Evolutionary conservation across 139 green algal genomes (phyloP).

Genomic region (Closterium sp.): DNA sequence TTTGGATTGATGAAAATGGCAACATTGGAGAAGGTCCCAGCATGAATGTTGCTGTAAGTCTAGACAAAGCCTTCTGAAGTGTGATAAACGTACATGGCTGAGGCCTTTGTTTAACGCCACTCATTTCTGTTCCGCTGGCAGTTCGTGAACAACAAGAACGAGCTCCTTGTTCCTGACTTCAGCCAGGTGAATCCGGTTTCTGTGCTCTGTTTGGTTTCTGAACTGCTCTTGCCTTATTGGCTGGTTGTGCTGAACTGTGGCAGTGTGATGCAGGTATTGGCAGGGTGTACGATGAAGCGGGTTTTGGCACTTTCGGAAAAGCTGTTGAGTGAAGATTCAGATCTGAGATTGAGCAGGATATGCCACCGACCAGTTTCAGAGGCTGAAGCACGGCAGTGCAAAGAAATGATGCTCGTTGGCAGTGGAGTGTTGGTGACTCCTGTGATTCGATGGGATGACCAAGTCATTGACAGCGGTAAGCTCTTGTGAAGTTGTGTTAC

Average conservation of each 20-base stretch:
- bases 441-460: conserved; percentile 46
- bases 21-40: conserved; percentile 42
- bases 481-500: neutral
- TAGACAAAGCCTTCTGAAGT: neutral
- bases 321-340: neutral
- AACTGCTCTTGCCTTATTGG: neutral
- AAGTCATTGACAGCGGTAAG: conserved; percentile 41
- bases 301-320: conserved; percentile 36
- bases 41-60: conserved; percentile 46
- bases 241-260: neutral
- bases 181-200: conserved; percentile 14
- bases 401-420: conserved; percentile 55
- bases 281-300: conserved; percentile 28
- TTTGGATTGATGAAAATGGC: conserved; percentile 51
- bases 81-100: neutral
- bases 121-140: neutral
- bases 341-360: neutral
- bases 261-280: conserved; percentile 25
- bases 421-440: conserved; percentile 46
- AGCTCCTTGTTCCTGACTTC: conserved; percentile 34
- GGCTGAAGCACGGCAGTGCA: conserved; percentile 37
- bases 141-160: conserved; percentile 33
- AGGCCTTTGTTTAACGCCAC: neutral
- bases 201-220: neutral
- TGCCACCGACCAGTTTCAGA: conserved; percentile 7